Base-by-base conservation (phyloP, 257 asterid species). In the Solanum clarkiae region DNA sequence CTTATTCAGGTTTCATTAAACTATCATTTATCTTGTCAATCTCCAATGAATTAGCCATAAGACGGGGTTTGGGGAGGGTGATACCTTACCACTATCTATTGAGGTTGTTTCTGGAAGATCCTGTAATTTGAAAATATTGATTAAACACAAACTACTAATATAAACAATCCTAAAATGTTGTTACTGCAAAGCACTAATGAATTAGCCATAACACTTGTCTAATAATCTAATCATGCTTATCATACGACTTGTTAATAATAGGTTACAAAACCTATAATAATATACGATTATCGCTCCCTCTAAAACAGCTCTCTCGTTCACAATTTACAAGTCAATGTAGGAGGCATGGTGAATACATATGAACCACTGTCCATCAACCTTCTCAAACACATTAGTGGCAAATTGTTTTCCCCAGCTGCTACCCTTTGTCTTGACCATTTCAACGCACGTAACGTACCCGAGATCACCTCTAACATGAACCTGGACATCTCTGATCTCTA, bases 341-440 rank as follows among this genome's bases (percentile, higher is more conserved):
- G 98, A 97, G 18, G 98, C 98, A 85, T 97, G 99, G 82, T 97
- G 99, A 89, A 92, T 87, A 84, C 98, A 93, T 8, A 97, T 93
- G 63, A 86, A 89, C 99, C 99, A 97, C 63, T 91, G 95, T 15
- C 97, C 98, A 84, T 94, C 90, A 79, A 93, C 80, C 92, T 87
- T 97, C 94, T 95, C 98, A 26, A 97, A 97, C 60, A 97, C 93
- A 63, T 97, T 95, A 3, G 98, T 92, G 1, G 93, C 97, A 36
- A 97, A 97, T 88, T 97, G 98, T 83, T 94, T 88, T 59, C 98
- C 98, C 98, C 98, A 97, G 94, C 94, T 92, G 86, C 93, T 93
- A n/a, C 93, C 94, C 90, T 93, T 95, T 1, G 97, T 97, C 92
- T 86, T 94, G 60, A 95, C 97, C 98, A 94, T 93, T 85, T 97